phyloP scores from a whole-genome alignment of 805 yeast species.

The Alloascoidea africana region DNA sequence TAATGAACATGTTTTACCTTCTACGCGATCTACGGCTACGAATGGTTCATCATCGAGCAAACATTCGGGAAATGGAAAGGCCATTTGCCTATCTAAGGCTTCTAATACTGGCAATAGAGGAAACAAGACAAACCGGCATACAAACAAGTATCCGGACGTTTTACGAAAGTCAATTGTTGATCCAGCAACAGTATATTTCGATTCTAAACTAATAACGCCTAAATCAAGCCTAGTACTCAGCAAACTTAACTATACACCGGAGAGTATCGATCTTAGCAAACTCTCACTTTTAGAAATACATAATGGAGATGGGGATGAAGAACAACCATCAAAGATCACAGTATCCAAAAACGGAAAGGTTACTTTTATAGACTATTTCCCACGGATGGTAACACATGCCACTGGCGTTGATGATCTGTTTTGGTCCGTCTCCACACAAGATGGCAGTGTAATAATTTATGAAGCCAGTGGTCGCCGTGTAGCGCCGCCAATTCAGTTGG shows the following conservation, averaged over 20 bases:
- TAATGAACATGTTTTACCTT: too few relatives aligned
- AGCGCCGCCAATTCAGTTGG: conserved; percentile 70
- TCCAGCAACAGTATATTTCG: background rate
- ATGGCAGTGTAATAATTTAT: conserved; percentile 66
- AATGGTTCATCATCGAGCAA: background rate
- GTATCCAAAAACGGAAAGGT: conserved; percentile 40
- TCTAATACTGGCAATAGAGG: background rate
- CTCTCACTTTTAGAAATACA: conserved; percentile 42
- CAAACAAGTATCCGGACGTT: background rate
- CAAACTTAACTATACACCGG: background rate
- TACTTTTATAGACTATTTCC: conserved; percentile 73
- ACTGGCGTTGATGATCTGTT: conserved; percentile 31
- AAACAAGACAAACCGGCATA: background rate
- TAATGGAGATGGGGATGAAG: conserved; percentile 78
- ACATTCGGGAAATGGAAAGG: background rate
- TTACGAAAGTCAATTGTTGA: background rate
- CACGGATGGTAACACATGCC: conserved; percentile 57
- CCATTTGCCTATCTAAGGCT: background rate
- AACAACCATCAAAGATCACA: conserved; percentile 63
- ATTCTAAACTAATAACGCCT: background rate
- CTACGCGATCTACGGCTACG: too few relatives aligned
- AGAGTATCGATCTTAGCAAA: conserved; percentile 6
- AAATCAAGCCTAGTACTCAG: background rate
- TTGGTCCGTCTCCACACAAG: conserved; percentile 81
- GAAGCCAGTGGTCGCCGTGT: conserved; percentile 59